Evolutionary conservation across 441 rosid species (phyloP), one percentile per base, ranked within the genome.

Genomic region (Arabidopsis lyrata): DNA sequence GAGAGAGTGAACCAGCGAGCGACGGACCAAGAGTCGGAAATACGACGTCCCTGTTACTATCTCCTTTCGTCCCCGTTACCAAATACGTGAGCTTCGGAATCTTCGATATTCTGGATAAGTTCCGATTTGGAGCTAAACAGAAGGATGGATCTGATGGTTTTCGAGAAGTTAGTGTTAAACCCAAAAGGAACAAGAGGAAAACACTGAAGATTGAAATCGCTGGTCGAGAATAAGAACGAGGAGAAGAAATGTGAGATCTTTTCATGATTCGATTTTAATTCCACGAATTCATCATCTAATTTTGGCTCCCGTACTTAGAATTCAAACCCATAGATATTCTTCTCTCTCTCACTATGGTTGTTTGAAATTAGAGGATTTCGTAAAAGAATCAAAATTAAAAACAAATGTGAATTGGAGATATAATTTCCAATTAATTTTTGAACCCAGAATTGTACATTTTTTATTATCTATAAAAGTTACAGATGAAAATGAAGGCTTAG

Each of bases 41-140:
- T 13, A 34, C 18, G 16, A 20, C 48, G 57, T 35, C 58, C n/a
- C n/a, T n/a, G n/a, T n/a, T n/a, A n/a, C n/a, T n/a, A 42, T 91
- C 98, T 32, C 89, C 93, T 80, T 82, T 90, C 12, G 91, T 88
- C 44, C 98, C 96, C 20, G 88, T 80, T 29, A 94, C 84, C 76
- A 88, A 55, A 83, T 90, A 91, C 2, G 97, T 96, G 34, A 94
- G 69, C 67, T 83, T 84, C 57, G 97, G 90, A 49, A 91, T 79
- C 27, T 42, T 70, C 2, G 75, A 41, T 4, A 53, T 74, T 45
- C 36, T 64, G 7, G 47, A 56, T 68, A 75, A 20, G 78, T 15
- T 77, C 10, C 69, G 68, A 16, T 73, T 15, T 15, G 55, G 74
- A 1, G 72, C 1, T 68, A 72, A 65, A 55, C 61, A 75, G 12